These are phyloP conservation scores for Colletotrichum musicola DNA, from an alignment of 2,329 filamentous ascomycete species.

Conservation along the genomic window DNA sequence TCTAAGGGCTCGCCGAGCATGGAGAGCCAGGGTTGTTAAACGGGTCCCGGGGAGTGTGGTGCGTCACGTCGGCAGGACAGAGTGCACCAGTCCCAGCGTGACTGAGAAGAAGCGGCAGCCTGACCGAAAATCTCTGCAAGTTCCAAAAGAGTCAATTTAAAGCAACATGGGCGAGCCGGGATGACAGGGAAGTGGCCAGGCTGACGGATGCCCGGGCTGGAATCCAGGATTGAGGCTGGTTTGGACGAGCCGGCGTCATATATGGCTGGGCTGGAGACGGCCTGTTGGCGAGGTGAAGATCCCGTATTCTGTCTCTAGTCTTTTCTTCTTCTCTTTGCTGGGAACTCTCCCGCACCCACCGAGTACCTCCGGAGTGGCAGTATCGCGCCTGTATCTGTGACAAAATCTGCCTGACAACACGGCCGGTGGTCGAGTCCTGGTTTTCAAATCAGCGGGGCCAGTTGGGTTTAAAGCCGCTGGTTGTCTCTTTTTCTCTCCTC, in stretches of 20 bases:
- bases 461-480: not conserved
- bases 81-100: conserved; percentile 2
- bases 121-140: conserved; percentile 25
- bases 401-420: conserved; percentile 10
- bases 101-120: conserved; percentile 5
- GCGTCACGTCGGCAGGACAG: conserved; percentile 28
- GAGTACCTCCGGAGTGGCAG: not conserved
- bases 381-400: conserved; percentile 22
- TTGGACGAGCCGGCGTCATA: conserved; percentile 22
- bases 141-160: conserved; percentile 32
- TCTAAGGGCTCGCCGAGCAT: conserved; percentile 7
- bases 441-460: conserved; percentile 5
- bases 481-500: conserved; percentile 5
- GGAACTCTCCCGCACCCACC: conserved; percentile 11
- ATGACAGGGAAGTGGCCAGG: conserved; percentile 29
- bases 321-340: conserved; percentile 11
- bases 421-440: conserved; percentile 3
- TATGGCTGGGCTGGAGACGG: conserved; percentile 31
- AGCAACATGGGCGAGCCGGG: conserved; percentile 27
- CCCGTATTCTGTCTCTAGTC: not conserved
- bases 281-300: not conserved
- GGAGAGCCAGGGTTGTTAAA: conserved; percentile 13
- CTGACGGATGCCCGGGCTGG: conserved; percentile 20
- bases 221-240: conserved; percentile 5
- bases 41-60: conserved; percentile 8